Evolutionary conservation across 495 filamentous ascomycete species (phyloP), one percentile per base, ranked within the genome.

Genomic region (Aspergillus mulundensis): DNA sequence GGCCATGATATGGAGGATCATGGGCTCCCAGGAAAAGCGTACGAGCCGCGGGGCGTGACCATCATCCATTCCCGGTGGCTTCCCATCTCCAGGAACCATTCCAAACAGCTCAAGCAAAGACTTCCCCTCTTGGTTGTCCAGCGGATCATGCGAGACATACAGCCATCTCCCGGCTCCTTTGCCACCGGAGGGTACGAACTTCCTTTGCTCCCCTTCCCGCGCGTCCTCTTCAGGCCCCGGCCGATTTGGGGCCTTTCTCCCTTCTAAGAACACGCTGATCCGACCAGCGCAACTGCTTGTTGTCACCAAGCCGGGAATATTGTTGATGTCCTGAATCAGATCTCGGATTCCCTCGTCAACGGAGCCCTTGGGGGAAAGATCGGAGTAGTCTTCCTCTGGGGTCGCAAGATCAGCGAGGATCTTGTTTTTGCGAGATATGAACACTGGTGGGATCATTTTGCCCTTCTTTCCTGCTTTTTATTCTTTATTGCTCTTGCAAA

Each of bases 1-100:
- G 0, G 91, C 82, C 61, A 93, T 77, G 41, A 97, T 78, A 59
- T 97, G 92, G 3, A 97, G 81, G 60, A 97, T 96, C 90, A 97
- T 89, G 30, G 93, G 89, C 66, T 96, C 92, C 64, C 93, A 96
- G 68, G 94, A 92, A 75, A 96, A 88, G 66, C 90, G 90, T 39
- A 95, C 82, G 62, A 90, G 78, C 58, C 88, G 81, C 50, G 67
- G 68, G 41, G 65, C 59, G 28, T 62, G 60, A 21, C 62, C 56
- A 36, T 57, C 32, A 42, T 48, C 56, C 39, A 53, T 28, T 45
- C 59, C 54, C 28, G 64, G 62, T 21, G 66, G 64, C 48, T 63
- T 69, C 7, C 68, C 65, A 65, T 70, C 60, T 14, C 66, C 65
- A 51, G 63, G 66, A 16, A 65, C 47, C 47, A 77, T 50, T 5